Evolutionary conservation across 1,284 basidiomycete genomes (phyloP), one percentile per base, ranked within the genome.

Genomic region (Wallemia mellicola): DNA sequence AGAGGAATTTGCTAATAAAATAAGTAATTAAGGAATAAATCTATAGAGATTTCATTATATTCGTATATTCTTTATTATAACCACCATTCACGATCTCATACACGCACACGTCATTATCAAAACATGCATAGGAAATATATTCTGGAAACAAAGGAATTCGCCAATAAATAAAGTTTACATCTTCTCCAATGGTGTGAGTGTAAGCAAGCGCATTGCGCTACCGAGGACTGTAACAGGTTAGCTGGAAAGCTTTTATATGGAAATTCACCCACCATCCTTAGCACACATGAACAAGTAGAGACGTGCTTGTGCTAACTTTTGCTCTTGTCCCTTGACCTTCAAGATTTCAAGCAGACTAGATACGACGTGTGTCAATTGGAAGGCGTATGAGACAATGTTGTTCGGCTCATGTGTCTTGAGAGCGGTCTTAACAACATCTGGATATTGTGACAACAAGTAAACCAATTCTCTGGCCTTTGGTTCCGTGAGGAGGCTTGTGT

Each of bases 221-320:
- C 77, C 83, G 60, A 98, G 74, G 24, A 95, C 91, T 65, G 91
- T 83, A 71, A 85, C n/a, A n/a, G n/a, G n/a, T n/a, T n/a, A n/a
- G n/a, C n/a, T n/a, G n/a, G n/a, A n/a, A n/a, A n/a, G n/a, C n/a
- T n/a, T n/a, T n/a, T n/a, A n/a, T n/a, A n/a, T n/a, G n/a, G n/a
- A n/a, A n/a, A n/a, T n/a, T n/a, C 38, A 48, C 38, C 22, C 38
- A 48, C 38, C 38, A n/a, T 48, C 38, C 22, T n/a, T 77, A 61
- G 89, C 85, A 67, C 79, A 81, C 63, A 87, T 73, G 72, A 86
- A 98, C 68, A 98, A 69, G 77, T 82, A 95, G 73, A 98, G 73
- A 65, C 87, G 76, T n/a, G 91, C 91, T 63, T 78, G 71, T 0
- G 87, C 89, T 63, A 86, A 76, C 64, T 78, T 75, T 63, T 71